Evolutionary conservation across 768 basidiomycete genomes (phyloP).

Genomic region (Lactifluus piperatus): DNA sequence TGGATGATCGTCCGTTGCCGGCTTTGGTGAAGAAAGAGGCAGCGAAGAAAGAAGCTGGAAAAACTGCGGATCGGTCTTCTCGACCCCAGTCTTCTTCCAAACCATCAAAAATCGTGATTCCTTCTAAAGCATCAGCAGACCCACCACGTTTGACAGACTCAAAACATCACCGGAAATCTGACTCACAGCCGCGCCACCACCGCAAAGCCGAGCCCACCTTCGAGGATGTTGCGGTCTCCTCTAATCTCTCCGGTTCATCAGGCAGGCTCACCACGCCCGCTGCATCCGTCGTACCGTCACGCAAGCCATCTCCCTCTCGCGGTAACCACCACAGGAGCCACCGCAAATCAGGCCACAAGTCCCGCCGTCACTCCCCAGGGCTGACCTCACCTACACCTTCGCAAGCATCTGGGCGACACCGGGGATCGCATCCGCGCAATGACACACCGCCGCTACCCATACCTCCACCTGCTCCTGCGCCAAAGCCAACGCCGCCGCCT

Average conservation of each 20-base stretch:
- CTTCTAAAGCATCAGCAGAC: constrained; percentile 5
- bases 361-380: constrained; percentile 6
- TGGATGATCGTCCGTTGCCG: constrained; percentile 12
- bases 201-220: neutral
- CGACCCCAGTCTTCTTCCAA: constrained; percentile 7
- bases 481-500: neutral
- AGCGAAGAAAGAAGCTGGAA: neutral
- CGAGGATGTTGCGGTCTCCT: constrained; percentile 18
- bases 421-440: neutral
- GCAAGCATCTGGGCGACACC: neutral
- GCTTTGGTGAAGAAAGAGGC: constrained; percentile 8
- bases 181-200: constrained; percentile 1
- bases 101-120: constrained; percentile 1
- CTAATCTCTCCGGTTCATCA: constrained; percentile 11
- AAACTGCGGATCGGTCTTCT: neutral
- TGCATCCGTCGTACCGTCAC: neutral
- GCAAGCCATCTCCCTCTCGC: too few relatives aligned
- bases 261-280: constrained; percentile 18
- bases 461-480: neutral
- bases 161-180: neutral
- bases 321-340: too few relatives aligned
- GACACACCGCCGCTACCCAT: constrained; percentile 5
- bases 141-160: neutral
- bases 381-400: neutral
- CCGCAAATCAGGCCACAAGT: neutral